These are phyloP conservation scores for Fusarium denticulatum DNA, from an alignment of 2,329 filamentous ascomycete species.

Conservation along the genomic window DNA sequence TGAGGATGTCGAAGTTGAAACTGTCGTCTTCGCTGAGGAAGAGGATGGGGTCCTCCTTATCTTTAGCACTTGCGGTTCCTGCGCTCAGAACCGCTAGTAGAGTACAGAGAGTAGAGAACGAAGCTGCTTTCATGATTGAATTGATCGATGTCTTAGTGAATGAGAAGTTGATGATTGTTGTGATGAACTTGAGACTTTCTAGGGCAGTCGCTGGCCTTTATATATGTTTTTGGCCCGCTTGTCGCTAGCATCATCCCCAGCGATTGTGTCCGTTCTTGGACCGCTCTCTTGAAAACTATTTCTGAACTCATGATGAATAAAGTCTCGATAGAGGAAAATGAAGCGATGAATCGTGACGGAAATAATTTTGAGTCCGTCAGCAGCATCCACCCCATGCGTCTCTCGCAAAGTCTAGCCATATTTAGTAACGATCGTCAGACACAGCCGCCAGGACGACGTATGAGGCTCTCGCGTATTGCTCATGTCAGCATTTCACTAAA, in stretches of 20 bases:
- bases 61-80: neutral
- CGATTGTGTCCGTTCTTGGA: no score
- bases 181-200: neutral
- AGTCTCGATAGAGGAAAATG: neutral
- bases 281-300: no score
- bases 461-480: neutral
- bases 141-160: neutral
- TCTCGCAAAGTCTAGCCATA: slow-evolving; percentile 20
- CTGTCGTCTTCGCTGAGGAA: slow-evolving; percentile 14
- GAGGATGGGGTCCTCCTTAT: neutral
- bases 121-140: neutral
- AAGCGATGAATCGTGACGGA: neutral
- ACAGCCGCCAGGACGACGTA: slow-evolving; percentile 4
- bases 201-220: no score
- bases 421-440: neutral
- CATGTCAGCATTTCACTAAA: neutral
- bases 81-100: neutral
- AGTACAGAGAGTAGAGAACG: rapidly evolving
- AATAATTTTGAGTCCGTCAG: neutral
- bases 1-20: slow-evolving; percentile 33
- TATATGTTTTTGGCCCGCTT: no score
- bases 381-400: neutral
- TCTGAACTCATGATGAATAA: neutral
- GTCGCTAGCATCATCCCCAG: no score
- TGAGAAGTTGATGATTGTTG: neutral